Base-by-base conservation (phyloP, 192 early-diverging fungal species). In the Coemansia sp. region DNA sequence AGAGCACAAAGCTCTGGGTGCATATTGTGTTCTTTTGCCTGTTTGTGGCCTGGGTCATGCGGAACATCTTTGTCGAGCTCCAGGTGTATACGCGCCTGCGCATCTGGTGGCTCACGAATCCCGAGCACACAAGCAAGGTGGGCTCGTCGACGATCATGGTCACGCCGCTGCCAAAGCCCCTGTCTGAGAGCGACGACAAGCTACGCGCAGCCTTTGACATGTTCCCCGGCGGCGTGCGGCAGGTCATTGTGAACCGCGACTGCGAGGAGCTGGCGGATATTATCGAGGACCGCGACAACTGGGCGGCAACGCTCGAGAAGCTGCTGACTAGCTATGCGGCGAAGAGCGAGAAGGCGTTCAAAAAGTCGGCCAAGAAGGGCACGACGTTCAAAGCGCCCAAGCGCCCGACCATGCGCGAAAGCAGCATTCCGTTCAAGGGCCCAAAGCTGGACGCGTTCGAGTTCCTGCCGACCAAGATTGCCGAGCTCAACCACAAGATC, bases 101-200 rank as follows among this genome's bases (percentile, higher is more conserved):
- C n/a, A 80, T 85, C 35, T 72, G 72, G 42, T 90, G 78, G 56
- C 70, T 85, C 10, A 58, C 80, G 29, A 75, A 71, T 31, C 70
- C 71, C 2, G 67, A 67, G 10, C 80, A 85, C 60, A 28, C 49
- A 10, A 58, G 60, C 20, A 73, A 77, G 21, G 71, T 78, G 9
- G 75, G 77, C 39, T 72, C 85, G 1, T 80, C 82, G 33, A 88
- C 87, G 1, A 73, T 94, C n/a, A 76, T 88, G 53, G 82, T 90
- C 13, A 69, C 80, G 2, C 79, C 82, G 7, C 83, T 95, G 27
- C 88, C 92, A 0, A 38, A 61, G 2, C 53, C 81, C 1, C 58
- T 86, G 28, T 71, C 80, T 43, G 79, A 62, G 16, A 69, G 47
- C 39, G 69, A 77, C 14, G 58, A 75, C 36, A 46, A 60, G 18